A percentile compares a stretch with the other conserved stretches of the same genome.
phyloP scores from a whole-genome alignment of 2,329 filamentous ascomycete genomes.

The Pseudogymnoascus sp. region DNA sequence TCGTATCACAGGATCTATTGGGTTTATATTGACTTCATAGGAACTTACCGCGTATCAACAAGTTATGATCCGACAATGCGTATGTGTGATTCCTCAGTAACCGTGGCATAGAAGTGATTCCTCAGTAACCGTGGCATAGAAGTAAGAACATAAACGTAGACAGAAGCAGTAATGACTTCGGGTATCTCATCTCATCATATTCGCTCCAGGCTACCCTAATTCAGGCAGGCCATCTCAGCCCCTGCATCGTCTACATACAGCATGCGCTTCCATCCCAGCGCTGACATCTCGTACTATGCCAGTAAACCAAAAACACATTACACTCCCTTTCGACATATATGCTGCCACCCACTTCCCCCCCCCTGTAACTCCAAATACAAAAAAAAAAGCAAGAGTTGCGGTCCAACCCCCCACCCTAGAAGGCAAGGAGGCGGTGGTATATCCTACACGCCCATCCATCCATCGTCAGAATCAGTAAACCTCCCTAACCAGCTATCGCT shows the following conservation, averaged over 20 bases:
- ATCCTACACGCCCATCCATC: constrained; percentile 6
- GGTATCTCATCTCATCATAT: neutral
- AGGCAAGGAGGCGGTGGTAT: constrained; percentile 3
- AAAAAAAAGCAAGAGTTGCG: neutral
- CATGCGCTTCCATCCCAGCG: neutral
- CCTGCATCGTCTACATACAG: neutral
- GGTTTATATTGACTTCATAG: neutral
- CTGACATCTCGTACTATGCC: neutral
- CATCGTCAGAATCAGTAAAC: constrained; percentile 4
- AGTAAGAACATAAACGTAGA: neutral
- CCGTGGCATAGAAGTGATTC: neutral
- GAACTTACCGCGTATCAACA: neutral
- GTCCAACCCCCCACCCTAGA: constrained; percentile 2
- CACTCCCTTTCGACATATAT: neutral
- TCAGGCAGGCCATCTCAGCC: neutral
- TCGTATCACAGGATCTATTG: neutral
- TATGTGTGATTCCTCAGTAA: neutral
- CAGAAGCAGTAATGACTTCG: neutral
- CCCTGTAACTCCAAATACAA: neutral
- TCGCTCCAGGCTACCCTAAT: neutral
- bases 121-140: neutral
- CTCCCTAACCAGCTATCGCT: neutral
- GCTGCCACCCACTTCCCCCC: neutral
- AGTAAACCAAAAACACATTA: neutral
- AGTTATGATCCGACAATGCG: neutral